Evolutionary conservation across 2,329 filamentous ascomycete species (phyloP), one percentile per base, ranked within the genome.

Genomic region (Leptosphaerulina australis): DNA sequence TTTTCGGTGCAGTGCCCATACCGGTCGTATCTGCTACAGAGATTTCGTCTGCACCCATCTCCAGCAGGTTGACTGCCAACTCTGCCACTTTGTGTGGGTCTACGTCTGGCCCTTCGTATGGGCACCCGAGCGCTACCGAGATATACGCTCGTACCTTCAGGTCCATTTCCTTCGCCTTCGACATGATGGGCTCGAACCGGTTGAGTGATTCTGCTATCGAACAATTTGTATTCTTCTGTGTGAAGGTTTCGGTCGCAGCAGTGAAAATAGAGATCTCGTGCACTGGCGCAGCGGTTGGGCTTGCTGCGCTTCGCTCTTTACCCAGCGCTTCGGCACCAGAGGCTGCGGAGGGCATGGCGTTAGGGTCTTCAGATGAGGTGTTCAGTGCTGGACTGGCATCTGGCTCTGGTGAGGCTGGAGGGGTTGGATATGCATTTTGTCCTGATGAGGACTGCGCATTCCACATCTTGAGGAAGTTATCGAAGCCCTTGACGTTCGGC

Each of bases 31-130:
- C 92, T 5, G 91, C 91, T 0, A 96, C 82, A 1, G 88, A 89
- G 60, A 97, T 91, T 78, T 96, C 91, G 67, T 96, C 90, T 15
- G 90, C 92, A 14, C 92, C 92, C 79, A 93, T 89, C 66, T 92
- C 88, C 1, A 96, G 79, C 38, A 96, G 71, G 5, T 75, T 65
- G 79, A 85, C 53, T 78, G 84, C 83, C 18, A 87, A 76, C 21
- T 84, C 81, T 2, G 84, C 84, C 2, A 87, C 84, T 46, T 79
- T 80, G 58, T 81, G 75, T 0, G 84, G 83, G 28, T 81, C 74
- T 1, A 84, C 81, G 45, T 86, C 77, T 0, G 83, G 83, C 0
- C 84, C 84, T 73, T 87, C 84, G 56, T 85, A 94, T 0, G 90
- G 90, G 58, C 90, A 95, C 1, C 88, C 88, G 5, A 95, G 78